Percentiles rank a stretch among this genome's conserved stretches.
These are phyloP conservation scores for Dalbergia cochinchinensis DNA, from an alignment of 306 rosid genomes.

Conservation along the genomic window DNA sequence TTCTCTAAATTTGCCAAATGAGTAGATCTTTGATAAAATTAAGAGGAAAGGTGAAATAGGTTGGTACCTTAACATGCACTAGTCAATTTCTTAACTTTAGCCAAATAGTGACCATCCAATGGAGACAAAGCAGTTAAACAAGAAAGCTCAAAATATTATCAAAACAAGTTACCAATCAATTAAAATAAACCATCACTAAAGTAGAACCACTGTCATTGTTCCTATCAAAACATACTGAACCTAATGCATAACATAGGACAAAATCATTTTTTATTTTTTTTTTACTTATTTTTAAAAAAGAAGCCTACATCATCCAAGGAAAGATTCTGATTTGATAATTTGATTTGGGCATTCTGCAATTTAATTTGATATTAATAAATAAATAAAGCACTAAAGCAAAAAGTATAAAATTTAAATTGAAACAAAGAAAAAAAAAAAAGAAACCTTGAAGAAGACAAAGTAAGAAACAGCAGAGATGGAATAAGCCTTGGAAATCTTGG, in stretches of 20 bases:
- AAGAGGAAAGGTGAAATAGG: background rate
- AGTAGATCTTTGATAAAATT: background rate
- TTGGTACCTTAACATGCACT: conserved; percentile 70
- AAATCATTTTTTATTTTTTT: too few relatives aligned
- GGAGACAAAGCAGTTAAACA: conserved; percentile 75
- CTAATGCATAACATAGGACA: background rate
- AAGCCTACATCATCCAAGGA: too few relatives aligned
- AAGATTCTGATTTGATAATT: background rate
- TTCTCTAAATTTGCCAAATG: conserved; percentile 41
- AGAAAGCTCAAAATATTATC: conserved; percentile 51
- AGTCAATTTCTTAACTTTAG: conserved; percentile 68
- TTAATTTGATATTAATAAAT: background rate
- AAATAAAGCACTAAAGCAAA: background rate
- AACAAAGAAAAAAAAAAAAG: background rate
- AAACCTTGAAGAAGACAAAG: conserved; percentile 82
- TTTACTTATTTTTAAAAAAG: too few relatives aligned
- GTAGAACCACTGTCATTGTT: background rate
- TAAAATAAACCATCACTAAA: background rate
- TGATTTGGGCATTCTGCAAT: background rate
- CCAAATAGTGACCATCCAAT: conserved; percentile 78
- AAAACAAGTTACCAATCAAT: too few relatives aligned
- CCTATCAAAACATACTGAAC: background rate
- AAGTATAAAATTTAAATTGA: background rate
- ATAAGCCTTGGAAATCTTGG: conserved; percentile 85
- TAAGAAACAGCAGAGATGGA: conserved; percentile 89